Evolutionary conservation across 352 stramenopile species (phyloP), one percentile per base, ranked within the genome.

Genomic region (Aphanomyces euteiches): DNA sequence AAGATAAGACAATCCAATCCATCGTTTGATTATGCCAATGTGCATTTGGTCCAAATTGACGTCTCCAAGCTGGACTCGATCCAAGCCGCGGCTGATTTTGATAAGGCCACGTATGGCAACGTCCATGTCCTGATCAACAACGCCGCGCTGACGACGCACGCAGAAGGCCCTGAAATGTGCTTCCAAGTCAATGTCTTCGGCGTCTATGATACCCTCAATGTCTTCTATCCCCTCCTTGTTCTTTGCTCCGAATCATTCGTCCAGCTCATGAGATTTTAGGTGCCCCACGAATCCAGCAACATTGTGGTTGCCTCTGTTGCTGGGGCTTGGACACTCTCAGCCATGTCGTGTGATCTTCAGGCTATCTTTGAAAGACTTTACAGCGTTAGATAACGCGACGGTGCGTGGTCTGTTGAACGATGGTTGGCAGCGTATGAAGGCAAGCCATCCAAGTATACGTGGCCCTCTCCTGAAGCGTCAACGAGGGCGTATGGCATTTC

Each of bases 91-190:
- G 60, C 47, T n/a, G 60, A 19, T 4, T 4, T 7, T 12, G 60
- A 54, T 0, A 7, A 56, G 5, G n/a, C 41, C 5, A 58, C 0
- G 28, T 57, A 67, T 37, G 60, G 60, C 5, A 17, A 12, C n/a
- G 28, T 67, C 43, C 12, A 67, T 19, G 60, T 67, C 1, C 47
- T 67, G 19, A 67, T 67, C 60, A 67, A 67, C 47, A 67, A 67
- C 21, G 60, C 60, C 36, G 60, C 19, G 12, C 28, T 67, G 12
- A 15, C 54, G 12, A 41, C 38, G 12, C 17, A 54, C 7, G 43
- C 17, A 2, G 43, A 50, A 50, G 60, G 60, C 0, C 43, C 60
- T 37, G 37, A 67, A 37, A 54, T 57, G 47, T 54, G 43, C 21
- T 67, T 67, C 34, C 43, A 37, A 8, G 47, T 57, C 17, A 67